phyloP scores from a whole-genome alignment of 176 grass and related monocot genomes.

The Neostapfia colusana region DNA sequence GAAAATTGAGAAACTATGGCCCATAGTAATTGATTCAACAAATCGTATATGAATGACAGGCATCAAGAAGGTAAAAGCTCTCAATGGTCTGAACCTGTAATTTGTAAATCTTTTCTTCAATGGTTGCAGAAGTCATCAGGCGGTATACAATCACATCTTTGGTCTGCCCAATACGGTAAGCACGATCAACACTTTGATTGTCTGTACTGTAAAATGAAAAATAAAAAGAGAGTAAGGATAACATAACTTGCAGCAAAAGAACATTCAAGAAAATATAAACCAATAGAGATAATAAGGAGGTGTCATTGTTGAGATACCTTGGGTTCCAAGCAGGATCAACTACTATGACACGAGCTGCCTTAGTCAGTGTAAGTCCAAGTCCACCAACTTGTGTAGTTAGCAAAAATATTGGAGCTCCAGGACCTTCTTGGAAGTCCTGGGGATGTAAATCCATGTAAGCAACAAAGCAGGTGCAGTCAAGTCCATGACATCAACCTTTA shows the following conservation, averaged over 20 bases:
- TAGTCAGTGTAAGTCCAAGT: constrained; percentile 95
- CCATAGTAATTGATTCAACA: constrained; percentile 9
- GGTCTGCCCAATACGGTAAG: constrained; percentile 88
- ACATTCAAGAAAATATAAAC: constrained; percentile 5
- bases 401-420: constrained; percentile 81
- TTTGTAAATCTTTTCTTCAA: constrained; percentile 99
- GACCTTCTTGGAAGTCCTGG: constrained; percentile 88
- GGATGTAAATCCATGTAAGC: constrained; percentile 26
- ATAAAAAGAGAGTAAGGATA: constrained; percentile 27
- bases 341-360: constrained; percentile 90
- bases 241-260: neutral
- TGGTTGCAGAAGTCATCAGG: constrained; percentile 82
- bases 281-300: neutral
- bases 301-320: constrained; percentile 49
- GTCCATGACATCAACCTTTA: constrained; percentile 33
- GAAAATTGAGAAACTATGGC: neutral
- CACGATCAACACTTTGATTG: constrained; percentile 86
- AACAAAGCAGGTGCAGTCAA: constrained; percentile 28
- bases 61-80: neutral
- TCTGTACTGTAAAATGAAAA: constrained; percentile 63
- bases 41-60: neutral
- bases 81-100: constrained; percentile 57
- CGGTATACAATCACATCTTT: constrained; percentile 86
- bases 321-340: constrained; percentile 98
- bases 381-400: constrained; percentile 95